Evolutionary conservation across 2,329 filamentous ascomycete genomes (phyloP), one percentile per base, ranked within the genome.

Genomic region (Myriosclerotinia scirpicola): DNA sequence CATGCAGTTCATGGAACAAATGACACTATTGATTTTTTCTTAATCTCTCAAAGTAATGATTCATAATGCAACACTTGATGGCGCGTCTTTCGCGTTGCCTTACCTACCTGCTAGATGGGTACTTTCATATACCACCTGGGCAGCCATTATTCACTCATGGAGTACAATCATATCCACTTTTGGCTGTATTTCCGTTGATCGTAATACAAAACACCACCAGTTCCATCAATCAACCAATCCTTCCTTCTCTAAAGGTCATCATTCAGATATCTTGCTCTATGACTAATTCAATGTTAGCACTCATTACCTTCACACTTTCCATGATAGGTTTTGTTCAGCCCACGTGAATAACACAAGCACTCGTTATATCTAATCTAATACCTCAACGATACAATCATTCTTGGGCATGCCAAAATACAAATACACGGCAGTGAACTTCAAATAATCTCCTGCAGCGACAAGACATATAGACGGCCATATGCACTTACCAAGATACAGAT

Each of bases 191-290:
- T 61, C 34, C 58, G 20, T 60, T 50, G 14, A 50, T 50, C 14
- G 44, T 50, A 20, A 26, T 17, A 60, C 44, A 60, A n/a, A 26
- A 14, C 6, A 60, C 58, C 44, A 40, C 58, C 58, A 26, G 15
- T 26, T 8, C 8, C 22, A 50, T 26, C n/a, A 38, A 38, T 40
- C 58, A 14, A 40, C 58, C 58, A 61, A 61, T 61, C 58, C 58
- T 20, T 9, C n/a, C n/a, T 50, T 26, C 34, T 50, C 44, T 61
- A 61, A 50, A 26, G 44, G 58, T 61, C 58, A 60, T 50, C 58
- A 61, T 50, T 38, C 46, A 26, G 14, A 26, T 50, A 44, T 52
- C 30, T 40, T 61, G 58, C 58, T 40, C 34, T 40, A 61, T 61
- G 44, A 61, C 58, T 50, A 61, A 50, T 50, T 52, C 34, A 61